These are phyloP conservation scores for Mycena venus DNA, from an alignment of 768 basidiomycete genomes.

Conservation along the genomic window DNA sequence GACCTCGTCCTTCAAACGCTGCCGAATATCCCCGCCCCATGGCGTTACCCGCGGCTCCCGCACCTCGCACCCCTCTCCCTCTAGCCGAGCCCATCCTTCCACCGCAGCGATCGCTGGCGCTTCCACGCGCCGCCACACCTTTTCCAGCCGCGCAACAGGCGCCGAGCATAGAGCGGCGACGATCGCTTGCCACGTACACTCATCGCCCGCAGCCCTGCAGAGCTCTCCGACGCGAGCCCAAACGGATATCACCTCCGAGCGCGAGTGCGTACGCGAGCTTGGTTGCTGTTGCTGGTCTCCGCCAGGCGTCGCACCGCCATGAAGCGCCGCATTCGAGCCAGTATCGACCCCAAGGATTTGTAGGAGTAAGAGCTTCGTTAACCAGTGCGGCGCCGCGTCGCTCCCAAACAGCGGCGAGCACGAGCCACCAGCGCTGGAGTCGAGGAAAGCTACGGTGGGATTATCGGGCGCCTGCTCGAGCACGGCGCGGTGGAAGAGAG, in stretches of 20 bases:
- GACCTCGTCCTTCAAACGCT: slow-evolving; percentile 60
- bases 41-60: slow-evolving; percentile 66
- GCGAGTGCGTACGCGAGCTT: slow-evolving; percentile 74
- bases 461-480: slow-evolving; percentile 67
- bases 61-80: slow-evolving; percentile 49
- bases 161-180: slow-evolving; percentile 77
- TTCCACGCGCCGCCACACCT: slow-evolving; percentile 85
- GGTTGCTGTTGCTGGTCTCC: background rate
- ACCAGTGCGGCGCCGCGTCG: slow-evolving; percentile 83
- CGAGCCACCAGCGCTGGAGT: slow-evolving; percentile 45
- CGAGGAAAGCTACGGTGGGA: slow-evolving; percentile 60
- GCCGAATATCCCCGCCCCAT: slow-evolving; percentile 77
- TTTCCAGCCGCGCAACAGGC: slow-evolving; percentile 82
- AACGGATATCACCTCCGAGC: slow-evolving; percentile 78
- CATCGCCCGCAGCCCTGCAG: slow-evolving; percentile 80
- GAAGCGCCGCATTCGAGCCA: slow-evolving; percentile 43
- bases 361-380: slow-evolving; percentile 78
- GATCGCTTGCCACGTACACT: slow-evolving; percentile 85
- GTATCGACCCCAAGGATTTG: slow-evolving; percentile 79
- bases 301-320: background rate
- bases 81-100: slow-evolving; percentile 75
- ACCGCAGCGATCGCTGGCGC: slow-evolving; percentile 66
- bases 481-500: slow-evolving; percentile 68
- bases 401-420: slow-evolving; percentile 69
- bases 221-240: slow-evolving; percentile 84